phyloP scores from a whole-genome alignment of 306 rosid species.

The Corylus heterophylla region DNA sequence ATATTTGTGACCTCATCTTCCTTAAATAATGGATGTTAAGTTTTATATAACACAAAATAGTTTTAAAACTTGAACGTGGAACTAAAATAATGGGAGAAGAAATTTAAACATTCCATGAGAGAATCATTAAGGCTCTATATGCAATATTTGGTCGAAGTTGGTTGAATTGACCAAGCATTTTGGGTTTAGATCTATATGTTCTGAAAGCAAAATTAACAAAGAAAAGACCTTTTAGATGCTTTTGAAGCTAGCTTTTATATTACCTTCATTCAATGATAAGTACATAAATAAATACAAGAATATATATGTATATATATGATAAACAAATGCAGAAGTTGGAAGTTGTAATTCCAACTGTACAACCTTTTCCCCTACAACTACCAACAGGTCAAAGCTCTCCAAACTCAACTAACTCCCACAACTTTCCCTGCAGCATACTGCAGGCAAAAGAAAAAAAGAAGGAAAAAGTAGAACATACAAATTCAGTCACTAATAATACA shows the following conservation, averaged over 20 bases:
- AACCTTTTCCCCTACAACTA: not conserved
- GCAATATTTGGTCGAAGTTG: not conserved
- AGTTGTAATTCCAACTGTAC: not conserved
- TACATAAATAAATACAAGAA: not conserved
- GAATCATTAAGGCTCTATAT: not conserved
- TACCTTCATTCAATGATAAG: not conserved
- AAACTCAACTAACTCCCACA: slow-evolving; percentile 10
- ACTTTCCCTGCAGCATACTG: not conserved
- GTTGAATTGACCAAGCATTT: not conserved
- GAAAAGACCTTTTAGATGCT: not conserved
- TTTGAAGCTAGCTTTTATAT: not conserved
- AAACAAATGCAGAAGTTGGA: not conserved
- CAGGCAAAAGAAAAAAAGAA: not conserved
- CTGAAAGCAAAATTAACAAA: not conserved
- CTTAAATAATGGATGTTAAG: not conserved
- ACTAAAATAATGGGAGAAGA: not conserved
- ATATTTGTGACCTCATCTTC: not conserved
- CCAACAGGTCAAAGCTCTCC: not conserved
- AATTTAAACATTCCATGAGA: not conserved
- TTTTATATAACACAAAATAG: not conserved
- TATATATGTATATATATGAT: not conserved
- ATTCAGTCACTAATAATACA: not conserved
- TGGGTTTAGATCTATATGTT: not conserved
- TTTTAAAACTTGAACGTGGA: not conserved
- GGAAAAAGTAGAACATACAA: not conserved